phyloP scores from a whole-genome alignment of 768 basidiomycete species.

The Lactifluus hygrophoroides region DNA sequence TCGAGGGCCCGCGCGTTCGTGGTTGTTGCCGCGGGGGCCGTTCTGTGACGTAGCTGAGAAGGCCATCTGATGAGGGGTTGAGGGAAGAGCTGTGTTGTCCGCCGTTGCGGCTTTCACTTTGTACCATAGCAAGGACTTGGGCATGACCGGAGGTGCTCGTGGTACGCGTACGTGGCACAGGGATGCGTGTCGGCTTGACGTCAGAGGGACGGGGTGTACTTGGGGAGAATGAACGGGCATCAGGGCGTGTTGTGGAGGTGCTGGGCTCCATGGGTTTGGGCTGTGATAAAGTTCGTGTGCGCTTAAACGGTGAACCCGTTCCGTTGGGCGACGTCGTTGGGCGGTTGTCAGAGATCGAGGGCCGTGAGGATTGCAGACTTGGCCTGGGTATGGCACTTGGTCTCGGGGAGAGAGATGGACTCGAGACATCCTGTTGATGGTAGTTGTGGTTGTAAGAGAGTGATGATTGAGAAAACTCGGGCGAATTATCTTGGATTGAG shows the following conservation, averaged over 20 bases:
- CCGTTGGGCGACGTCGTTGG: constrained; percentile 11
- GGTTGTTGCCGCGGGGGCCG: constrained; percentile 38
- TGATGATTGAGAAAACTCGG: constrained; percentile 17
- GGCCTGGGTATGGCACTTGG: constrained; percentile 43
- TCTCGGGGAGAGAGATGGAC: constrained; percentile 25
- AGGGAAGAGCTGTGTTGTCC: constrained; percentile 8
- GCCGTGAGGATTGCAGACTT: constrained; percentile 33
- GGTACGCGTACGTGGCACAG: constrained; percentile 35
- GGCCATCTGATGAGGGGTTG: neutral
- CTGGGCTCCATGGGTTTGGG: constrained; percentile 40
- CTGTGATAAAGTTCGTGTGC: constrained; percentile 58
- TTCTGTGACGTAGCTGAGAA: constrained; percentile 12
- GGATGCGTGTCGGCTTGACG: constrained; percentile 40
- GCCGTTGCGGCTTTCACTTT: constrained; percentile 28
- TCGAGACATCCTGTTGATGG: constrained; percentile 21
- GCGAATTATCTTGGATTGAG: constrained; percentile 39
- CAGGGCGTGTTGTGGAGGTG: constrained; percentile 28
- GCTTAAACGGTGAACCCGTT: constrained; percentile 29
- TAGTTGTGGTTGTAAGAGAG: constrained; percentile 22
- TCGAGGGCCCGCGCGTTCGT: constrained; percentile 37
- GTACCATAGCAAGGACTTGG: constrained; percentile 21
- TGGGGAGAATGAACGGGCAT: constrained; percentile 16
- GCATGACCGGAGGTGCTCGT: constrained; percentile 35
- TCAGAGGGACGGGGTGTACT: constrained; percentile 32
- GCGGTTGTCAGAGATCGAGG: constrained; percentile 24